A percentile compares a stretch with the other conserved stretches of the same genome.
Evolutionary conservation across 2,329 filamentous ascomycete species (phyloP).

Genomic region (Pseudogymnoascus sp.): DNA sequence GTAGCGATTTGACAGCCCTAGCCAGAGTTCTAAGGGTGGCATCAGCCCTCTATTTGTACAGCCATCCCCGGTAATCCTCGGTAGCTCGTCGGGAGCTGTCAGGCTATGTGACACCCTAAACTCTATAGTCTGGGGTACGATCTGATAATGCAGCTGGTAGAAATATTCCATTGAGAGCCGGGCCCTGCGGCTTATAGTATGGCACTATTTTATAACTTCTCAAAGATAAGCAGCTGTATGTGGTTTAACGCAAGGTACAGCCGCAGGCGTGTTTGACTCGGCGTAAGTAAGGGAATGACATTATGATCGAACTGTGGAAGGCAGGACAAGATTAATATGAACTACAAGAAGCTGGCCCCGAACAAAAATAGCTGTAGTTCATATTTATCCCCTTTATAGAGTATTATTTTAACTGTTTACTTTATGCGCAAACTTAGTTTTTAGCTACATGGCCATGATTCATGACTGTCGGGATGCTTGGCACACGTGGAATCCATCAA

Average conservation of each 20-base stretch:
- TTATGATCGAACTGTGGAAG: neutral
- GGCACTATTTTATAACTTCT: neutral
- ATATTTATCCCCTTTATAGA: neutral
- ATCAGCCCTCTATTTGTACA: neutral
- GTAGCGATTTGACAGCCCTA: neutral
- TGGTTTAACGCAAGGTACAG: neutral
- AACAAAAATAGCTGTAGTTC: neutral
- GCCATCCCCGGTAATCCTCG: neutral
- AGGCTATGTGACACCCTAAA: neutral
- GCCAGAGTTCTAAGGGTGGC: neutral
- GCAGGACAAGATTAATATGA: neutral
- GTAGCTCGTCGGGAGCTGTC: neutral
- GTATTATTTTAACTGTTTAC: neutral
- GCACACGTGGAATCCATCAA: constrained; percentile 2
- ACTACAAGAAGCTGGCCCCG: neutral
- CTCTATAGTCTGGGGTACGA: neutral
- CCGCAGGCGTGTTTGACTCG: neutral
- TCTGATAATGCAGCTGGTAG: neutral
- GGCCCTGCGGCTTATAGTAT: neutral
- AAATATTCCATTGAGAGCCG: neutral
- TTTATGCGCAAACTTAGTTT: neutral
- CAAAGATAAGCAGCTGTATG: neutral
- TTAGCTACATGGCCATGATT: neutral
- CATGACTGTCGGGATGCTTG: neutral
- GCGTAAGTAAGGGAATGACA: neutral